Base-by-base conservation (phyloP, 495 filamentous ascomycete species). In the Jackrogersella multiformis region DNA sequence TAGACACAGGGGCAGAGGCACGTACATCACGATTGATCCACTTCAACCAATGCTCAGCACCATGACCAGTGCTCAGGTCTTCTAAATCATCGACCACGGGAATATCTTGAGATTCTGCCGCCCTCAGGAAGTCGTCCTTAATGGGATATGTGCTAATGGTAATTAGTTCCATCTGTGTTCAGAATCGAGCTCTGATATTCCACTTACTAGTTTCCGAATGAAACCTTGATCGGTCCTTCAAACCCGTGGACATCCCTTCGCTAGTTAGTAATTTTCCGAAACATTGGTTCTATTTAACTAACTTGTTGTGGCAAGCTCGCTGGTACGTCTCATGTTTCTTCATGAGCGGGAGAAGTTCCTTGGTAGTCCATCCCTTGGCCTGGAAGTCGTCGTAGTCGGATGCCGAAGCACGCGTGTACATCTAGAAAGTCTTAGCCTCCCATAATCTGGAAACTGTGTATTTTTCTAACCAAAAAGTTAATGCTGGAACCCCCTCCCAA, bases 331-430 rank as follows among this genome's bases (percentile, higher is more conserved):
- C 92, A 68, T 92, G 88, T 79, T 92, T 93, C 77, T 81, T 90
- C 90, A 93, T 93, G 12, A 94, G 80, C 1, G 91, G 91, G 24
- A 94, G 75, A 10, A 93, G 80, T 60, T 93, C 89, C 69, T 93
- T 85, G 8, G 91, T 92, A 5, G 84, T 87, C 91, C 91, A 94
- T 15, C 91, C 90, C 64, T 92, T 87, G 18, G 90, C 85, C 61
- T 92, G 87, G 73, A 92, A 95, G 74, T 93, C 91, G 73, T 95
- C 92, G 61, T 93, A 94, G 74, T 93, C 92, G 0, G 88, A 91
- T 12, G 89, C 89, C 3, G 87, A 90, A n/a, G 90, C 90, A 54
- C 90, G 81, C 38, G 91, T 93, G 79, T 93, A 94, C 90, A 93
- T 94, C 89, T 90, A 41, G 1, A 21, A 34, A n/a, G 4, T 0